Evolutionary conservation across 1,284 basidiomycete genomes (phyloP).

Genomic region (Stereum hirsutum): DNA sequence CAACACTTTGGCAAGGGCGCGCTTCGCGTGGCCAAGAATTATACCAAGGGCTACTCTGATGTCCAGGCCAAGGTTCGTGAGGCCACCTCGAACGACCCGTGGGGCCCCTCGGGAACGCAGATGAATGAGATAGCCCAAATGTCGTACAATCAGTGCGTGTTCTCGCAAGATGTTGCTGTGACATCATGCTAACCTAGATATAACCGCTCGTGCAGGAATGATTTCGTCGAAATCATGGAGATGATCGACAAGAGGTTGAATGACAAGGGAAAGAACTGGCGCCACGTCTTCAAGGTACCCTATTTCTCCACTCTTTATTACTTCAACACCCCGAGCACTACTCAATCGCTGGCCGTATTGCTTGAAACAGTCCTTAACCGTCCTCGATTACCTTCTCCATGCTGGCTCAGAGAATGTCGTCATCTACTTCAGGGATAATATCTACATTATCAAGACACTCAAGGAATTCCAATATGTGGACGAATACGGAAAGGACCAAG

Average conservation of each 20-base stretch:
- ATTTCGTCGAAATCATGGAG: slow-evolving; percentile 99
- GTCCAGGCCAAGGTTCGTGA: slow-evolving; percentile 93
- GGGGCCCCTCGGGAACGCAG: slow-evolving; percentile 96
- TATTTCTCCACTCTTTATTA: slow-evolving; percentile 7
- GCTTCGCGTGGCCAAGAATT: slow-evolving; percentile 86
- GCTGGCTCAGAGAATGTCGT: slow-evolving; percentile 98
- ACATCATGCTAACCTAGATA: neutral
- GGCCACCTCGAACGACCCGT: slow-evolving; percentile 99
- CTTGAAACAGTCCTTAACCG: slow-evolving; percentile 71
- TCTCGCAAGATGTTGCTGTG: no score
- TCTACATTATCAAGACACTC: slow-evolving; percentile 98
- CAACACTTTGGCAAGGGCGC: slow-evolving; percentile 75
- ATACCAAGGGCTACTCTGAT: slow-evolving; percentile 93
- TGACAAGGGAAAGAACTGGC: slow-evolving; percentile 99
- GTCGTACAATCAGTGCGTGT: slow-evolving; percentile 91
- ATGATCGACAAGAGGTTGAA: slow-evolving; percentile 99
- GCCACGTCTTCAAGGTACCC: slow-evolving; percentile 94
- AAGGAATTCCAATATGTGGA: slow-evolving; percentile 99
- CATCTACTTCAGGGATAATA: slow-evolving; percentile 96
- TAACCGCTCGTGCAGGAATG: slow-evolving; percentile 48
- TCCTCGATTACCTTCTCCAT: slow-evolving; percentile 95
- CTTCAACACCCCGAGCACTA: no score
- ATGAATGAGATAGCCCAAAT: slow-evolving; percentile 99
- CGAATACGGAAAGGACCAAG: slow-evolving; percentile 95
- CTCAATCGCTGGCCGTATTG: neutral